Conservation (phyloP, 768 basidiomycete species). For the Lepiota venenata region DNA sequence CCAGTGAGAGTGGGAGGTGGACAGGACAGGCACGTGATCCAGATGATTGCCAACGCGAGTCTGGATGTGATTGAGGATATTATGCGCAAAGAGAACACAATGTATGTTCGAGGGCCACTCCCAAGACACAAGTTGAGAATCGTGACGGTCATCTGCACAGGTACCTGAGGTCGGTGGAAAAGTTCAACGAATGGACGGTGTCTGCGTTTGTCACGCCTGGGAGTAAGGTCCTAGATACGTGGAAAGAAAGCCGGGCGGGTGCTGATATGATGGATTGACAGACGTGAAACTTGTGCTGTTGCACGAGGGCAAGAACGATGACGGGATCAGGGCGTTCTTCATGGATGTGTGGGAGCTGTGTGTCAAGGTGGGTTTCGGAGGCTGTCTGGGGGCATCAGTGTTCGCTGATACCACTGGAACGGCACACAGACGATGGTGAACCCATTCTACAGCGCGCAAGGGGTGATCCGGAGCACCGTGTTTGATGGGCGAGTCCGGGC, state of each 20-base stretch:
- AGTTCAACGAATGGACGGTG: constrained; percentile 98
- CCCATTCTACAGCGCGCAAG: constrained; percentile 95
- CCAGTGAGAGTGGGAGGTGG: constrained; percentile 71
- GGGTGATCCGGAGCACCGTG: constrained; percentile 67
- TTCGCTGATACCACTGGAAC: constrained; percentile 3
- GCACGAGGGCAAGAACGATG: constrained; percentile 96
- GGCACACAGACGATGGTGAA: constrained; percentile 73
- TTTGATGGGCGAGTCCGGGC: constrained; percentile 86
- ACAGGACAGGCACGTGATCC: constrained; percentile 90
- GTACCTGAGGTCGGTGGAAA: constrained; percentile 94
- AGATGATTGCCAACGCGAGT: constrained; percentile 98
- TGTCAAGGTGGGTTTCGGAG: constrained; percentile 67
- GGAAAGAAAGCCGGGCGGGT: not conserved
- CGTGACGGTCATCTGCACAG: constrained; percentile 37
- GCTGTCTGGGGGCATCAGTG: not conserved
- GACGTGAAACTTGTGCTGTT: constrained; percentile 95
- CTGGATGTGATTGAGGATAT: constrained; percentile 94
- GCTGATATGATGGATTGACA: constrained; percentile 30
- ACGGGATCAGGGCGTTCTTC: constrained; percentile 91
- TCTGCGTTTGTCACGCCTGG: constrained; percentile 95
- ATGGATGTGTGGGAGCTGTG: constrained; percentile 97
- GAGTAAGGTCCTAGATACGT: constrained; percentile 62
- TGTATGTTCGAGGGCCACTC: constrained; percentile 45
- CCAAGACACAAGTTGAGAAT: not conserved
- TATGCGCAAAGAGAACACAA: constrained; percentile 75